phyloP scores from a whole-genome alignment of 495 filamentous ascomycete species.

The Penicillium manginii region DNA sequence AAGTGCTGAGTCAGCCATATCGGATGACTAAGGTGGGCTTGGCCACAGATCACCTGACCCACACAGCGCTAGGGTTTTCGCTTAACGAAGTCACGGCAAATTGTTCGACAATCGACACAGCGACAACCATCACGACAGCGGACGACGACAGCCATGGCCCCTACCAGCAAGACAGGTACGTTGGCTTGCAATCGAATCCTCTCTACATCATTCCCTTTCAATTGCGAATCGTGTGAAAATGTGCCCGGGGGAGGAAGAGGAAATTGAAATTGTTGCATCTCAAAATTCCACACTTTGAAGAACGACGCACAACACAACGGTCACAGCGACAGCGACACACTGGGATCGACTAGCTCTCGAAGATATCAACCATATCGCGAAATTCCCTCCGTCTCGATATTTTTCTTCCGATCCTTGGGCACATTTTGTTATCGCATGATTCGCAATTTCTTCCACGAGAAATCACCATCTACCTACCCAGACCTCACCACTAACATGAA shows the following conservation, averaged over 20 bases:
- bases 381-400: background rate
- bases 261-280: constrained; percentile 10
- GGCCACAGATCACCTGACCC: constrained; percentile 49
- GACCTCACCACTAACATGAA: constrained; percentile 6
- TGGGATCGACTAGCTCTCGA: background rate
- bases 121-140: constrained; percentile 55
- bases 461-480: constrained; percentile 2
- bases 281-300: constrained; percentile 19
- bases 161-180: constrained; percentile 78
- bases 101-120: constrained; percentile 46
- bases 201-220: background rate
- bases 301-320: constrained; percentile 3
- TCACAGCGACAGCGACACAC: background rate
- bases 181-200: constrained; percentile 19
- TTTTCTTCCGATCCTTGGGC: constrained; percentile 4
- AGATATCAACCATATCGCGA: too few species aligned
- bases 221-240: constrained; percentile 16
- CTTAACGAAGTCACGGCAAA: constrained; percentile 52
- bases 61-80: constrained; percentile 54
- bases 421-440: constrained; percentile 7
- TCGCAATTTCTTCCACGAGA: constrained; percentile 17
- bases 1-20: constrained; percentile 11
- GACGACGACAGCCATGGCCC: constrained; percentile 68
- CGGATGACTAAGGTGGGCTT: constrained; percentile 21
- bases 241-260: constrained; percentile 15